Percentiles rank a stretch among this genome's conserved stretches.
phyloP scores from a whole-genome alignment of 2,329 filamentous ascomycete genomes.

The Claviceps cyperi region DNA sequence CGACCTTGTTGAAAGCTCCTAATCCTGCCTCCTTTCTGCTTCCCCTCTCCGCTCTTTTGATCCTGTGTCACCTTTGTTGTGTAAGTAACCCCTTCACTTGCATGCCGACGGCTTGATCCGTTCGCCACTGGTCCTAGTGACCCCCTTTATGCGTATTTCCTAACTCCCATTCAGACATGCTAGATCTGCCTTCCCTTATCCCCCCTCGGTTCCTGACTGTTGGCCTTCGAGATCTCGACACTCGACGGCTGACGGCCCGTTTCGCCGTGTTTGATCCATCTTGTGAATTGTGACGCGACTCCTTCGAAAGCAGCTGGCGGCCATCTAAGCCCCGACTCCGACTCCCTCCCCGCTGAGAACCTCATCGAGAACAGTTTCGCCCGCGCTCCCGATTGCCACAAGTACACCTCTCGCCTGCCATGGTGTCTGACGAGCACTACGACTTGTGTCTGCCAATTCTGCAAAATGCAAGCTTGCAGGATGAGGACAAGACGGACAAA shows the following conservation, averaged over 20 bases:
- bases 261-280: not conserved
- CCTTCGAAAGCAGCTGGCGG: not conserved
- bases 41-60: not conserved
- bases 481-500: slow-evolving; percentile 90
- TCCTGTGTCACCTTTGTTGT: not conserved
- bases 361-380: not conserved
- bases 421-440: slow-evolving; percentile 89
- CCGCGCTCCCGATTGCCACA: not conserved
- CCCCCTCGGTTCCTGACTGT: not conserved
- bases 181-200: not conserved
- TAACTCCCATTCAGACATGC: not conserved
- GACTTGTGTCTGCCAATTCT: slow-evolving; percentile 82
- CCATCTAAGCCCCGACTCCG: not conserved
- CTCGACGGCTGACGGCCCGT: not conserved
- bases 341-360: not conserved
- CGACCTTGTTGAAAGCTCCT: not conserved
- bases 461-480: slow-evolving; percentile 66
- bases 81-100: not conserved
- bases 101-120: not conserved
- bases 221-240: not conserved
- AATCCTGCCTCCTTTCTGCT: not conserved
- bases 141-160: not conserved
- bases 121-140: not conserved
- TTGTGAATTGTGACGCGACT: not conserved
- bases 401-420: slow-evolving; percentile 25